Conservation (phyloP, 202 grass and related monocot species). For the Zizania palustris region DNA sequence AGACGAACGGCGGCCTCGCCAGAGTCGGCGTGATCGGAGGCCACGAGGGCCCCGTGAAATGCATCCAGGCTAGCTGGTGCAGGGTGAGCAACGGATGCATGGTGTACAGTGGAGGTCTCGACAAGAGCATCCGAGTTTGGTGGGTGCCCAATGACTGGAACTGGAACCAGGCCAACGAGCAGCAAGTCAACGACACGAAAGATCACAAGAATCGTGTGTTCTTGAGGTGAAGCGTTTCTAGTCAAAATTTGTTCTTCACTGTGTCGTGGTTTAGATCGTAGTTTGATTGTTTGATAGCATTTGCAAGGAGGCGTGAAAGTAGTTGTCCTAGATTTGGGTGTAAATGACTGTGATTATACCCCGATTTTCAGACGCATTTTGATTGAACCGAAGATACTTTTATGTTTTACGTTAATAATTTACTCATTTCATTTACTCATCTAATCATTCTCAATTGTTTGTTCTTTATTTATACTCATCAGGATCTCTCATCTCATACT, state of each 20-base stretch:
- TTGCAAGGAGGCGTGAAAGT: background rate
- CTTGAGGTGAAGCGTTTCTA: constrained; percentile 38
- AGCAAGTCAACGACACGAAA: constrained; percentile 14
- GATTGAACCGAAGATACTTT: background rate
- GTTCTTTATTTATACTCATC: too few species aligned
- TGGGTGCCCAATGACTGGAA: constrained; percentile 53
- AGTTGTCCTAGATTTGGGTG: constrained; percentile 21
- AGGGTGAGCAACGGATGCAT: constrained; percentile 64
- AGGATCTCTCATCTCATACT: too few species aligned
- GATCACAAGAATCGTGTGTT: constrained; percentile 32
- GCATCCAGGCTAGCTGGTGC: constrained; percentile 67
- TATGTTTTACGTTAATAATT: too few species aligned
- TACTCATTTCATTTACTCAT: too few species aligned
- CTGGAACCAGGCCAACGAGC: background rate
- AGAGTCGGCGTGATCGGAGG: constrained; percentile 56
- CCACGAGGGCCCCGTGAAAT: constrained; percentile 84
- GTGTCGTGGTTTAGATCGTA: background rate
- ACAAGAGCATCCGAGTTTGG: constrained; percentile 90
- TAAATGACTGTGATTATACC: constrained; percentile 28
- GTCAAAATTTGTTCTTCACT: background rate
- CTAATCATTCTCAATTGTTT: too few species aligned
- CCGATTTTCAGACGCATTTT: constrained; percentile 4
- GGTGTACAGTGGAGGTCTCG: constrained; percentile 85
- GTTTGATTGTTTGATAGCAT: constrained; percentile 26
- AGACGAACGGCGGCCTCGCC: constrained; percentile 44